These are phyloP conservation scores for Hericium coralloides DNA, from an alignment of 768 basidiomycete genomes.

Conservation along the genomic window DNA sequence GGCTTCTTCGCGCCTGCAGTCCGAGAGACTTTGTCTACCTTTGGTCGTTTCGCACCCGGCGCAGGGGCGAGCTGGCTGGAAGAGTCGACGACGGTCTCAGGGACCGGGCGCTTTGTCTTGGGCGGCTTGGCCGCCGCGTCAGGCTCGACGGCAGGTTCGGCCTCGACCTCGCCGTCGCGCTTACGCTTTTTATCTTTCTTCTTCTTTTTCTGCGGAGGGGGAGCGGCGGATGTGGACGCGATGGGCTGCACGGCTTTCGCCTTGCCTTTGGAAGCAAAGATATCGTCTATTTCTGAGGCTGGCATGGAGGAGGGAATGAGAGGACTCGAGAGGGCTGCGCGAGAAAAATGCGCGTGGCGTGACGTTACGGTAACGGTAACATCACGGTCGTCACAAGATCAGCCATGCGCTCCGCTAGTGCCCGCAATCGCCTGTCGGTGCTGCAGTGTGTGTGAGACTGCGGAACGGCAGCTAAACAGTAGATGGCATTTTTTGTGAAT, in stretches of 20 bases:
- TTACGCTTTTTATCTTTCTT: constrained; percentile 40
- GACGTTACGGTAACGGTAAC: neutral
- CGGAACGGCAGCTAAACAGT: neutral
- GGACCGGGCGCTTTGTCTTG: constrained; percentile 19
- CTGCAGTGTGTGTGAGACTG: neutral
- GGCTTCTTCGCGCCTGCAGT: neutral
- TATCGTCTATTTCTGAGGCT: constrained; percentile 79
- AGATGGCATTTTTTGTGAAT: neutral
- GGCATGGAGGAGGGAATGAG: constrained; percentile 22
- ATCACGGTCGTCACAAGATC: constrained; percentile 2
- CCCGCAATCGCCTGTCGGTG: neutral
- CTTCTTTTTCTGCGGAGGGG: constrained; percentile 25
- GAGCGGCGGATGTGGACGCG: constrained; percentile 6
- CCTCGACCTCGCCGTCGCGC: constrained; percentile 11
- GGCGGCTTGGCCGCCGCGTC: constrained; percentile 12
- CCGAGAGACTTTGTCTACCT: neutral
- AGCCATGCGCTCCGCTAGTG: neutral
- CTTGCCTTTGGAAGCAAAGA: constrained; percentile 46
- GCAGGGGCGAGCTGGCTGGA: constrained; percentile 28
- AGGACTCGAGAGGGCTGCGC: neutral
- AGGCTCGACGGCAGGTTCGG: neutral
- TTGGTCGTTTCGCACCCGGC: constrained; percentile 25
- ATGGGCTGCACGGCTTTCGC: constrained; percentile 8
- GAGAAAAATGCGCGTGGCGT: too few species aligned
- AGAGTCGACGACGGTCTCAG: constrained; percentile 62